Evolutionary conservation across 257 asterid genomes (phyloP).

Genomic region (Prunella vulgaris): DNA sequence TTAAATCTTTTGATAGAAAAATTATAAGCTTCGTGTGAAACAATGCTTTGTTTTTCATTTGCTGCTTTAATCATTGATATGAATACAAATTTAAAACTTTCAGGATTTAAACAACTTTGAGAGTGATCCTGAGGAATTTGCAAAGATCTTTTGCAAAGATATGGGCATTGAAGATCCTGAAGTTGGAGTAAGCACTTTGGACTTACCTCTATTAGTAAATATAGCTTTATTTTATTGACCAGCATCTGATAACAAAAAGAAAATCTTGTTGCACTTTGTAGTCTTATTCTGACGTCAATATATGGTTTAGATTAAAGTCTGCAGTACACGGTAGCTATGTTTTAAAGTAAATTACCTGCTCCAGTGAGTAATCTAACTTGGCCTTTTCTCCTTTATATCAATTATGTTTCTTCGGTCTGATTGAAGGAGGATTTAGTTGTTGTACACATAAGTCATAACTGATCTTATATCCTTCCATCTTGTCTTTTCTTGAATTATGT

Average conservation of each 20-base stretch:
- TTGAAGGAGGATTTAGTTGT: neutral
- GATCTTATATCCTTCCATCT: neutral
- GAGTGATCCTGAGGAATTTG: constrained; percentile 98
- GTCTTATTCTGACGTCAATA: neutral
- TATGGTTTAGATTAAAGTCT: neutral
- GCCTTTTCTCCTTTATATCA: neutral
- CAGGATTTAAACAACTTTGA: constrained; percentile 99
- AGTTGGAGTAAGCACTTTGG: constrained; percentile 74
- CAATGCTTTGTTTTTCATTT: neutral
- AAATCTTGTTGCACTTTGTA: neutral
- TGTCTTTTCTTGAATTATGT: neutral
- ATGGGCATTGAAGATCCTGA: constrained; percentile 93
- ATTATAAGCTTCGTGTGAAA: neutral
- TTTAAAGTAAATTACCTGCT: neutral
- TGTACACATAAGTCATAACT: no score
- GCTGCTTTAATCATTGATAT: constrained; percentile 13
- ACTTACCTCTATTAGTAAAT: constrained; percentile 1
- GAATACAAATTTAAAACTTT: constrained; percentile 19
- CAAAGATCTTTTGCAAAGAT: constrained; percentile 85
- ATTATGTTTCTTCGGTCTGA: neutral
- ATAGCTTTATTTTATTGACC: neutral
- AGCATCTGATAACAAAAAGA: neutral
- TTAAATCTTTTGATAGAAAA: neutral
- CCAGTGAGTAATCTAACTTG: neutral
- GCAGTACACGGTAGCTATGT: neutral